These are phyloP conservation scores for Saururus chinensis DNA, from an alignment of 164 flowering plant species.

Conservation along the genomic window DNA sequence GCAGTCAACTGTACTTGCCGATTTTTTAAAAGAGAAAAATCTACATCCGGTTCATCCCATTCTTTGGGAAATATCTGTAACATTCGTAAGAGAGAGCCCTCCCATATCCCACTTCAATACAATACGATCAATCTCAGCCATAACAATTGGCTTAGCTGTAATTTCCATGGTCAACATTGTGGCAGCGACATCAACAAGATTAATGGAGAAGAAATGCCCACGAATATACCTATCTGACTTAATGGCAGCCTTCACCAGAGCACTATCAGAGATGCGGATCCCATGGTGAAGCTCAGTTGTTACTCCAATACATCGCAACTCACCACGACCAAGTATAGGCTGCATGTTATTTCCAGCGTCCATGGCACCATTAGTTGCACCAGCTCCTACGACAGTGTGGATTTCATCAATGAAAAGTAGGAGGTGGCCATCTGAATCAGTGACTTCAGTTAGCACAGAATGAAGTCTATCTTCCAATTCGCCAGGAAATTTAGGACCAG, in stretches of 20 bases:
- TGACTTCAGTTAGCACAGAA: constrained; percentile 92
- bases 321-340: constrained; percentile 95
- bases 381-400: too few species aligned
- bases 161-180: constrained; percentile 88
- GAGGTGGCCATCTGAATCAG: constrained; percentile 87
- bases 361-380: too few species aligned
- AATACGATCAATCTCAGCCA: constrained; percentile 78
- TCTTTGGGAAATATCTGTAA: constrained; percentile 81
- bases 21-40: constrained; percentile 56
- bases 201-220: constrained; percentile 88
- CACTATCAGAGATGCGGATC: too few species aligned
- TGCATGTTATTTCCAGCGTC: constrained; percentile 89
- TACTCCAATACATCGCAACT: too few species aligned
- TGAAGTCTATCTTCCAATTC: constrained; percentile 96
- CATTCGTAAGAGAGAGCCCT: constrained; percentile 74
- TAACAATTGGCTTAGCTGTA: constrained; percentile 87
- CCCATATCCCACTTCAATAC: constrained; percentile 90
- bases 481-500: constrained; percentile 94
- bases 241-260: too few species aligned
- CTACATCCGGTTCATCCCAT: constrained; percentile 77
- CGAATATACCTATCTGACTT: constrained; percentile 89
- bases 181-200: constrained; percentile 93
- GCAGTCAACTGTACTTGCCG: constrained; percentile 62
- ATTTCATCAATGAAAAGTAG: constrained; percentile 90
- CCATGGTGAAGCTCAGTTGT: too few species aligned